phyloP scores from a whole-genome alignment of 441 rosid species.

The Corymbia citriodora region DNA sequence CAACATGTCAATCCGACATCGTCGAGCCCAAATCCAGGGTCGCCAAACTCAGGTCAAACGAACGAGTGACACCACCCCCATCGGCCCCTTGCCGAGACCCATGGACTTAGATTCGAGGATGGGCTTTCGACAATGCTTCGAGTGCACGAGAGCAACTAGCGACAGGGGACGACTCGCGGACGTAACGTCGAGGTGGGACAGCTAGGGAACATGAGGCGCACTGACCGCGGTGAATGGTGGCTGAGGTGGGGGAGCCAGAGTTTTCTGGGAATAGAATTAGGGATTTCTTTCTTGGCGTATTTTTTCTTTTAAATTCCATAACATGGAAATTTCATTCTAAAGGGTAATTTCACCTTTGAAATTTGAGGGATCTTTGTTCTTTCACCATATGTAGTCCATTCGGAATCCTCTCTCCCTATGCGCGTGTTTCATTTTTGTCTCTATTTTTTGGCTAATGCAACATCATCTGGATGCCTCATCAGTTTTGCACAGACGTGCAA shows the following conservation, averaged over 20 bases:
- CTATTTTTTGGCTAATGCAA: background rate
- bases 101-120: background rate
- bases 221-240: background rate
- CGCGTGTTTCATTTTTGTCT: background rate
- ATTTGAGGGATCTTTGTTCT: background rate
- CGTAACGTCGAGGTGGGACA: background rate
- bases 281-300: background rate
- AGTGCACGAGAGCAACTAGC: background rate
- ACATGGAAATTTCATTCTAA: background rate
- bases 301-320: background rate
- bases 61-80: background rate
- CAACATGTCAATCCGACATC: background rate
- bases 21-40: background rate
- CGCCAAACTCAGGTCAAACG: background rate
- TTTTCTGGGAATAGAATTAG: background rate
- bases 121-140: background rate
- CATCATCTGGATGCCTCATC: background rate
- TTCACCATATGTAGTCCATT: background rate
- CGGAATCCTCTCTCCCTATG: background rate
- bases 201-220: background rate
- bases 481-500: background rate
- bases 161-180: background rate
- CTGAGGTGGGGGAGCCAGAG: background rate
- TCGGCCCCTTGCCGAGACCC: background rate
- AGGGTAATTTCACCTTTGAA: no score